Evolutionary conservation across 2,329 filamentous ascomycete genomes (phyloP), one percentile per base, ranked within the genome.

Genomic region (Penicillium sp.): DNA sequence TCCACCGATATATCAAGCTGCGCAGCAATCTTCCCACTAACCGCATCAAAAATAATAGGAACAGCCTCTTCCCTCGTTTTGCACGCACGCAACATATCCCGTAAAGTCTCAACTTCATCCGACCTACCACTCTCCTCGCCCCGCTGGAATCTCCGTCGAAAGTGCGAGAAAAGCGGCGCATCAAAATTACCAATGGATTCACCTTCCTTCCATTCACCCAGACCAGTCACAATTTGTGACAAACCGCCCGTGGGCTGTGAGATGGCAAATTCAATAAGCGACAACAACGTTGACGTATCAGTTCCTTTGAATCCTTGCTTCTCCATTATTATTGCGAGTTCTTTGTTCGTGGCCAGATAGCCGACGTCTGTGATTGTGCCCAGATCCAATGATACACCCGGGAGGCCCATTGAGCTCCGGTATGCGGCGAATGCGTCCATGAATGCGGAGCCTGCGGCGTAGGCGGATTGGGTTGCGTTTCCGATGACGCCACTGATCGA

Each of bases 391-490:
- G 63, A 58, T 2, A 60, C 42, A 8, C 60, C 61, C 3, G 56
- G 52, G 1, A 65, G 54, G 2, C 66, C 66, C 6, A 61, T 44
- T 0, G 35, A 33, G 6, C 49, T 54, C 5, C 69, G 59, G 42
- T 67, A 62, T 6, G 50, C 51, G 3, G 66, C 66, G 12, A 72
- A 59, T 1, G 57, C 54, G 39, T 71, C 69, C 44, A 69, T 61
- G 59, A 65, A 74, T 10, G 64, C 60, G 41, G 64, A 65, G 6
- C 60, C 71, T 2, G 71, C 66, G 6, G 65, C 64, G 49, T 75
- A 75, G 44, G 69, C 73, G 10, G 74, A 66, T 48, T 79, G 65
- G 3, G 72, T 71, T 1, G 69, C 54, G 40, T 76, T 76, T 4
- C 77, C 76, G 3, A 76, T 59, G 6, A 77, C 55, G 2, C 70